phyloP scores from a whole-genome alignment of 2,329 filamentous ascomycete genomes.

The Scedosporium aurantiacum region DNA sequence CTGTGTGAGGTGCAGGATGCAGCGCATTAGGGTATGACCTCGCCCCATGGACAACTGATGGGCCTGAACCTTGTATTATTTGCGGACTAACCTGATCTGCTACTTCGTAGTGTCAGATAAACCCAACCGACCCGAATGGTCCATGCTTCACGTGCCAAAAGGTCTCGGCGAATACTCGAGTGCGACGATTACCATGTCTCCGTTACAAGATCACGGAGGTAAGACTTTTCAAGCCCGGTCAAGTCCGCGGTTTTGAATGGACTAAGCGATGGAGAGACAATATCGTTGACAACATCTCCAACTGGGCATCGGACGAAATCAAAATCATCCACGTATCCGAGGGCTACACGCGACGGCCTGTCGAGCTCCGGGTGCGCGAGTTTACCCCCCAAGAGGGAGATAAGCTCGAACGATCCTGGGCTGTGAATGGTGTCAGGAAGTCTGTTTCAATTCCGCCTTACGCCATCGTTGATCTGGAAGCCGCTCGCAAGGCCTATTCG shows the following conservation, averaged over 20 bases:
- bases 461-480: constrained; percentile 44
- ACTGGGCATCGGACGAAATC: constrained; percentile 42
- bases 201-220: constrained; percentile 51
- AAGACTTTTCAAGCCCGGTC: constrained; percentile 45
- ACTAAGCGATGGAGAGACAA: constrained; percentile 46
- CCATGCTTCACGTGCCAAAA: constrained; percentile 44
- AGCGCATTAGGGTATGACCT: constrained; percentile 45
- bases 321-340: constrained; percentile 41
- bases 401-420: constrained; percentile 43
- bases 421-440: constrained; percentile 31
- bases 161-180: constrained; percentile 32
- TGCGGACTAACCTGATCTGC: constrained; percentile 4
- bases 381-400: constrained; percentile 47
- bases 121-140: constrained; percentile 33
- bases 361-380: constrained; percentile 39
- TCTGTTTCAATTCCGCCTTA: constrained; percentile 43
- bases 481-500: constrained; percentile 35
- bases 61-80: not conserved
- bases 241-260: constrained; percentile 49
- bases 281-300: constrained; percentile 42
- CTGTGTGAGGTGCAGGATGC: constrained; percentile 51
- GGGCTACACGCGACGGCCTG: constrained; percentile 36
- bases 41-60: not conserved
- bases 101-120: constrained; percentile 36
- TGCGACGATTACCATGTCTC: constrained; percentile 44